These are phyloP conservation scores for Inosperma sp. DNA, from an alignment of 768 basidiomycete species.

Conservation along the genomic window DNA sequence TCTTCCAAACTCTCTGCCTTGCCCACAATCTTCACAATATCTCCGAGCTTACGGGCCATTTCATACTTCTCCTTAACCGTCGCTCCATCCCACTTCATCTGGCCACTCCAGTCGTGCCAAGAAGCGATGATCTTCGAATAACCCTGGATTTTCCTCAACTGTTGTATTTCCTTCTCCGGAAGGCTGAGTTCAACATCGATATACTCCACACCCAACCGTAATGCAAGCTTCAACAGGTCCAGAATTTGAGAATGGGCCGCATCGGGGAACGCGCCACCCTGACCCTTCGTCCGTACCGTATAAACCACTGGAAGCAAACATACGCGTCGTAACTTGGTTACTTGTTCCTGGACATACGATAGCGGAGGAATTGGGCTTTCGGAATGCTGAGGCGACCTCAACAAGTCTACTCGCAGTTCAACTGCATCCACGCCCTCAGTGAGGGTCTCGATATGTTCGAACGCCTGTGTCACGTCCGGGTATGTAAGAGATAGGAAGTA, in stretches of 20 bases:
- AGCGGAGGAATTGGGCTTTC: conserved; percentile 57
- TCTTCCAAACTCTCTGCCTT: too few relatives aligned
- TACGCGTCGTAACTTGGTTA: conserved; percentile 69
- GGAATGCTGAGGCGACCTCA: conserved; percentile 49
- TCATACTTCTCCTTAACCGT: conserved; percentile 66
- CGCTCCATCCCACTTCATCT: conserved; percentile 72
- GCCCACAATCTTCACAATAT: conserved; percentile 90
- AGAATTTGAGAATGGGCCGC: conserved; percentile 64
- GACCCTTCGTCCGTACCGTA: conserved; percentile 81
- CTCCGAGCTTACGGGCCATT: conserved; percentile 62
- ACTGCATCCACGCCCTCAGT: conserved; percentile 84
- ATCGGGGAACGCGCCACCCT: conserved; percentile 92
- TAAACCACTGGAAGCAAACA: conserved; percentile 86
- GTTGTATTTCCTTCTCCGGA: conserved; percentile 56
- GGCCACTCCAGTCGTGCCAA: conserved; percentile 92
- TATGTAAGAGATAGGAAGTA: conserved; percentile 93
- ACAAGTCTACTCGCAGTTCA: conserved; percentile 90
- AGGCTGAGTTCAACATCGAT: conserved; percentile 86
- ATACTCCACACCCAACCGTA: conserved; percentile 86
- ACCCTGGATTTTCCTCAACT: conserved; percentile 60
- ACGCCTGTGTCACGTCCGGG: conserved; percentile 73
- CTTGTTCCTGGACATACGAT: conserved; percentile 74
- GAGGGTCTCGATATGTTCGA: conserved; percentile 66
- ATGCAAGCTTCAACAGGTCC: conserved; percentile 69
- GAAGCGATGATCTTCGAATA: conserved; percentile 81